phyloP scores from a whole-genome alignment of 2,329 filamentous ascomycete species.

The Fusarium transvaalense region DNA sequence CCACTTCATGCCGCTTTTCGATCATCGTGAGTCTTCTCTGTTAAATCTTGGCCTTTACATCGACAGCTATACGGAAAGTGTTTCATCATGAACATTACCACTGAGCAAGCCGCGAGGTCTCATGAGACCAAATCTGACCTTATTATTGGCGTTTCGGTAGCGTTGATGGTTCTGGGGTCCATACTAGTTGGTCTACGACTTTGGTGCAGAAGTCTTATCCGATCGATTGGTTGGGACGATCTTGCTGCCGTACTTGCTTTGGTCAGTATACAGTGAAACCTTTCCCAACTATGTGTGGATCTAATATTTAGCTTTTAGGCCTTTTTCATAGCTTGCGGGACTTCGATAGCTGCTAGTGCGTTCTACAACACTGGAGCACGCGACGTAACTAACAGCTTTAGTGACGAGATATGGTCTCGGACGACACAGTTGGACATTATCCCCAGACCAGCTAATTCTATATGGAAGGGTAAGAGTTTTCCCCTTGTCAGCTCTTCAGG shows the following conservation, averaged over 20 bases:
- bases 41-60: not conserved
- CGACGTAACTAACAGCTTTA: conserved; percentile 1
- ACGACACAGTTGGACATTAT: conserved; percentile 27
- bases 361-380: accelerated
- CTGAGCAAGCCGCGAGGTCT: not conserved
- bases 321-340: conserved; percentile 22
- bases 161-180: conserved; percentile 15
- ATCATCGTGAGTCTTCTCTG: no score
- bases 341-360: conserved; percentile 28
- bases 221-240: conserved; percentile 28
- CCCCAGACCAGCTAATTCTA: not conserved
- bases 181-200: conserved; percentile 29
- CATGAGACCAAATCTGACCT: not conserved
- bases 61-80: accelerated
- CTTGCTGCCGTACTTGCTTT: conserved; percentile 1
- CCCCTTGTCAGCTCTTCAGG: accelerated
- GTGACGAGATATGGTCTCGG: conserved; percentile 42
- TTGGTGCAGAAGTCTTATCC: conserved; percentile 17
- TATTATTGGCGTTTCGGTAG: not conserved
- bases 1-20: accelerated
- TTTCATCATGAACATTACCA: not conserved
- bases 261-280: not conserved
- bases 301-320: not conserved
- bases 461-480: conserved; percentile 2
- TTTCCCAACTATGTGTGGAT: accelerated